Base-by-base conservation (phyloP, 2,329 filamentous ascomycete genomes). In the Ascochyta viciae-villosae region DNA sequence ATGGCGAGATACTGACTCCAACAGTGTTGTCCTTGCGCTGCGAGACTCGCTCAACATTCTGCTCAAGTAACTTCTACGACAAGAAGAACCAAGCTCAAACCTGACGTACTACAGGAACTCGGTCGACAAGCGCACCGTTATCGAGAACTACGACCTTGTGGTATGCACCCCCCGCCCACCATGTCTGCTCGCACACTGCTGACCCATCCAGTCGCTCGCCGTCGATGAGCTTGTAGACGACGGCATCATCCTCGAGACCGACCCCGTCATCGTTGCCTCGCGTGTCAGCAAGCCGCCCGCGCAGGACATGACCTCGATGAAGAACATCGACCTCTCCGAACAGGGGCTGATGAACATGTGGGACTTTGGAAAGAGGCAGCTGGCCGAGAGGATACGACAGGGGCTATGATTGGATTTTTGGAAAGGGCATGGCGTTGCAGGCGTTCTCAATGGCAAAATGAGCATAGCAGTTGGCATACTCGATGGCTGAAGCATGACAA, bases 101-200 rank as follows among this genome's bases (percentile, higher is more conserved):
- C 60, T 65, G 43, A 66, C 34, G 15, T 10, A 7, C 22, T 6
- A 8, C 45, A 96, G 92, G 78, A 94, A 96, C 84, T 92, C 92
- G 31, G 93, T 96, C 46, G 95, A 99, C 82, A 97, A 97, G 85
- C 89, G 95, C 65, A 98, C 95, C 54, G 92, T 98, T 65, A 89
- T 98, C 72, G 95, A 99, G 80, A 98, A 98, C 85, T 99, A 98
- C 82, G 95, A 98, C 78, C 85, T 98, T 22, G 91, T 97, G 60
- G 73, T 75, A 68, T 31, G 73, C 65, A 35, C 15, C n/a, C 1
- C 15, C 10, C 22, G 22, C 24, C 12, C 16, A 4, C 3, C 15
- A 22, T 47, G 6, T 22, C 8, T 13, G 29, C 9, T 13, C 10
- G n/a, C 33, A 19, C 29, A 22, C 7, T 42, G 96, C 70, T 73